These are phyloP conservation scores for Acanthamoeba polyphaga DNA, from an alignment of 208 protist genomes.

Conservation along the genomic window DNA sequence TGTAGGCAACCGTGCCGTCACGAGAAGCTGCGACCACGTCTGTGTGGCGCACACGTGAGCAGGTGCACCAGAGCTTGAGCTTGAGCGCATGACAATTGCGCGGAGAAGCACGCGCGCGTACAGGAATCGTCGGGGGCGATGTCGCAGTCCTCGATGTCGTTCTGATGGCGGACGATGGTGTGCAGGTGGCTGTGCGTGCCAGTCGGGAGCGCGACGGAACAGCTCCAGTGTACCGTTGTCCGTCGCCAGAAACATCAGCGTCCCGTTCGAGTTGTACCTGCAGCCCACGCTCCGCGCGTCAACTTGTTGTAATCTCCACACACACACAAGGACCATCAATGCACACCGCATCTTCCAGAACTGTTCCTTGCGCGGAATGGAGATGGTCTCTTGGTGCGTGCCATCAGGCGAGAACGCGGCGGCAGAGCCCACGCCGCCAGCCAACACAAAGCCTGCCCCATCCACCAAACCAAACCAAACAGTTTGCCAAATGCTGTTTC, in stretches of 20 bases:
- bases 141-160: conserved; percentile 47
- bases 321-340: too few relatives aligned
- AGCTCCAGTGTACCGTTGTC: neutral
- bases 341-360: neutral
- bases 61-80: neutral
- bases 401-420: neutral
- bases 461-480: neutral
- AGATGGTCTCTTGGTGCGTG: neutral
- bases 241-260: neutral
- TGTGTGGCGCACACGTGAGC: neutral
- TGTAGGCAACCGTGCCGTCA: neutral
- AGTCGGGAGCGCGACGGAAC: neutral
- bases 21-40: neutral
- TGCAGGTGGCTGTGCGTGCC: neutral
- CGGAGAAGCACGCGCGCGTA: neutral
- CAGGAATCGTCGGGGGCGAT: conserved; percentile 32
- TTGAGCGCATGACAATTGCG: too few relatives aligned
- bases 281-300: too few relatives aligned
- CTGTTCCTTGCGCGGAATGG: neutral
- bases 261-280: conserved; percentile 48
- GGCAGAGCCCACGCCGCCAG: neutral
- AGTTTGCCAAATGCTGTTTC: too few relatives aligned
- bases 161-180: neutral
- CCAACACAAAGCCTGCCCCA: neutral
- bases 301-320: too few relatives aligned